A percentile compares a stretch with the other conserved stretches of the same genome.
phyloP scores from a whole-genome alignment of 345 rosid genomes.

The Bruguiera parviflora region DNA sequence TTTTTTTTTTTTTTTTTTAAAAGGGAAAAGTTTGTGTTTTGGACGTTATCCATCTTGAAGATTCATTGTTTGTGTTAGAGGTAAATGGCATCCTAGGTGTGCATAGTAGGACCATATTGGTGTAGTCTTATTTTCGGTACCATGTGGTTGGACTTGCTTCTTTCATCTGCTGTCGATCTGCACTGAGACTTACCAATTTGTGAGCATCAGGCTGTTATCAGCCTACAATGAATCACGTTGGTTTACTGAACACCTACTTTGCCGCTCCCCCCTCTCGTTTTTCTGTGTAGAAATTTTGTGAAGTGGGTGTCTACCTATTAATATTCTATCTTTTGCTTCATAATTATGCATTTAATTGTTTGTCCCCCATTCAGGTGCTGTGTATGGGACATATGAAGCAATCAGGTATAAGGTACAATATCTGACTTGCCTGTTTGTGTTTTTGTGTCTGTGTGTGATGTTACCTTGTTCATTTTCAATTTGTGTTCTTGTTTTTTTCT shows the following conservation, averaged over 20 bases:
- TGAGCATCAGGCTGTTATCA: neutral
- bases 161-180: neutral
- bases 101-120: neutral
- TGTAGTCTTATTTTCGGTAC: neutral
- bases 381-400: constrained; percentile 65
- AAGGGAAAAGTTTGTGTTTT: too few relatives aligned
- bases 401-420: constrained; percentile 37
- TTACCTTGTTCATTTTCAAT: too few relatives aligned
- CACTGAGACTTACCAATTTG: neutral
- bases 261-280: too few relatives aligned
- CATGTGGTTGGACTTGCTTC: neutral
- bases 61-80: neutral
- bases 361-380: constrained; percentile 43
- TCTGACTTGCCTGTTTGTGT: neutral
- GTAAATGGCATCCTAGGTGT: neutral
- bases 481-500: too few relatives aligned
- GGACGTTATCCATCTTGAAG: neutral
- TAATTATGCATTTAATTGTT: neutral
- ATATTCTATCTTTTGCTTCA: too few relatives aligned
- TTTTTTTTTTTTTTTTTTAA: too few relatives aligned
- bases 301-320: too few relatives aligned
- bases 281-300: too few relatives aligned
- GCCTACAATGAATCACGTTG: neutral
- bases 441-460: neutral
- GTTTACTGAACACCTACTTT: too few relatives aligned